Conservation (phyloP, 2,329 filamentous ascomycete genomes). For the Colletotrichum musicola region DNA sequence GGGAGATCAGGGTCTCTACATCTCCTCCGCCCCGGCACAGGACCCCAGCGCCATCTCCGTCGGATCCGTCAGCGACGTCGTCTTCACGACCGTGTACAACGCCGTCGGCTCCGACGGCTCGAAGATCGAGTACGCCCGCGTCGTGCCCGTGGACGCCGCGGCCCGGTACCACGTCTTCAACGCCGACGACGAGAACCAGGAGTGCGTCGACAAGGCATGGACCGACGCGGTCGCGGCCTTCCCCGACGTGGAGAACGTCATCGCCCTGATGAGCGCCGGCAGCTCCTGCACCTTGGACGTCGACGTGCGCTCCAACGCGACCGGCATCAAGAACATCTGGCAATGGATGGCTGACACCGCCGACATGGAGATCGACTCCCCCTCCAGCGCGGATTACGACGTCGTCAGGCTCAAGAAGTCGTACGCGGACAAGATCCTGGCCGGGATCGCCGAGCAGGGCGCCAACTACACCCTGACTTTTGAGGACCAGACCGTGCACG, state of each 20-base stretch:
- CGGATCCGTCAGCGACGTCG: conserved; percentile 24
- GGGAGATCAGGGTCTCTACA: conserved; percentile 26
- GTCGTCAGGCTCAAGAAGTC: conserved; percentile 26
- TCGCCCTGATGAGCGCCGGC: conserved; percentile 10
- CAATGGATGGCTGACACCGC: conserved; percentile 21
- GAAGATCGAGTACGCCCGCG: conserved; percentile 22
- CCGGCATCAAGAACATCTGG: conserved; percentile 27
- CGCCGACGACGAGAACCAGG: conserved; percentile 25
- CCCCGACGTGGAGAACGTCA: conserved; percentile 4
- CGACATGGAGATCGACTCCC: conserved; percentile 20
- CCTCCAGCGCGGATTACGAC: conserved; percentile 12
- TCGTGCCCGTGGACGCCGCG: conserved; percentile 16
- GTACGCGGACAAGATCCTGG: conserved; percentile 22
- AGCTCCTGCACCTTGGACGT: conserved; percentile 15
- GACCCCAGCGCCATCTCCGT: conserved; percentile 24
- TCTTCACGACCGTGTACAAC: conserved; percentile 30
- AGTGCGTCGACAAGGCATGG: conserved; percentile 27
- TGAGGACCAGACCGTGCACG: conserved; percentile 19
- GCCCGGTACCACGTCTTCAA: conserved; percentile 22
- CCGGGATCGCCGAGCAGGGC: conserved; percentile 19
- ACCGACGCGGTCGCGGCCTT: conserved; percentile 17
- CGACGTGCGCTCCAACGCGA: conserved; percentile 12
- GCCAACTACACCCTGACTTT: conserved; percentile 30
- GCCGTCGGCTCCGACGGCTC: conserved; percentile 30
- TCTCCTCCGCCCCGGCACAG: conserved; percentile 18